A percentile compares a stretch with the other conserved stretches of the same genome.
These are phyloP conservation scores for Amauroascus niger DNA, from an alignment of 2,329 filamentous ascomycete genomes.

Conservation along the genomic window DNA sequence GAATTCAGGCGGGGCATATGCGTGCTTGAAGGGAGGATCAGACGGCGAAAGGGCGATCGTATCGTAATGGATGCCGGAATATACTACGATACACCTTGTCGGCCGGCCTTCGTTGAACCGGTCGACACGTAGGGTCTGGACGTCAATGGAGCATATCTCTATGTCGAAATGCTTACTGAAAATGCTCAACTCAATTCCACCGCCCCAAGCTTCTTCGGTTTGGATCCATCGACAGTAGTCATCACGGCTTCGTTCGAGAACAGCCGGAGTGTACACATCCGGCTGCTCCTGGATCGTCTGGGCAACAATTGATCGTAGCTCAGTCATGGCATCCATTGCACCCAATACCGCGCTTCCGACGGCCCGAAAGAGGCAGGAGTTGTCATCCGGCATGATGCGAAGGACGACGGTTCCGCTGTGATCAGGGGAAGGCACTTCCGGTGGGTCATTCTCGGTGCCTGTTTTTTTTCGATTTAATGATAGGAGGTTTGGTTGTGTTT, in stretches of 20 bases:
- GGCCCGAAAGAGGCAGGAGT: conserved; percentile 86
- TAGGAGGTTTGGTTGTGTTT: conserved; percentile 18
- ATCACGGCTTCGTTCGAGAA: conserved; percentile 62
- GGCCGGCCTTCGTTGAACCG: conserved; percentile 66
- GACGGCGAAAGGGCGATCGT: conserved; percentile 66
- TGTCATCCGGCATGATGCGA: conserved; percentile 93
- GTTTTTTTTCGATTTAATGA: conserved; percentile 27
- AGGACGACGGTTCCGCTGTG: conserved; percentile 56
- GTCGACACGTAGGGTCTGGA: conserved; percentile 58
- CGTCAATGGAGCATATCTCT: conserved; percentile 77
- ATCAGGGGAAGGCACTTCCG: conserved; percentile 50
- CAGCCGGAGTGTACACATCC: conserved; percentile 61
- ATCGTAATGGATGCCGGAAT: conserved; percentile 91
- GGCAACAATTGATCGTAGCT: conserved; percentile 68
- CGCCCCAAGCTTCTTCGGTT: conserved; percentile 75
- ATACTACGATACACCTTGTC: conserved; percentile 69
- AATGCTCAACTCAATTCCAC: conserved; percentile 80
- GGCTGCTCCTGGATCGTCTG: conserved; percentile 65
- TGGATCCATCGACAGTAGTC: conserved; percentile 77
- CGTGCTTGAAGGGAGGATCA: conserved; percentile 46
- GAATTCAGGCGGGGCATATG: conserved; percentile 57
- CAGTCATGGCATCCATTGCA: conserved; percentile 56
- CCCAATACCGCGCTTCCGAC: conserved; percentile 70
- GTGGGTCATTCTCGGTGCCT: conserved; percentile 47
- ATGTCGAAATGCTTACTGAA: conserved; percentile 75